Percentiles rank a stretch among this genome's conserved stretches.
Conservation (phyloP, 1,284 basidiomycete genomes). For the Golubevia pallescens region DNA sequence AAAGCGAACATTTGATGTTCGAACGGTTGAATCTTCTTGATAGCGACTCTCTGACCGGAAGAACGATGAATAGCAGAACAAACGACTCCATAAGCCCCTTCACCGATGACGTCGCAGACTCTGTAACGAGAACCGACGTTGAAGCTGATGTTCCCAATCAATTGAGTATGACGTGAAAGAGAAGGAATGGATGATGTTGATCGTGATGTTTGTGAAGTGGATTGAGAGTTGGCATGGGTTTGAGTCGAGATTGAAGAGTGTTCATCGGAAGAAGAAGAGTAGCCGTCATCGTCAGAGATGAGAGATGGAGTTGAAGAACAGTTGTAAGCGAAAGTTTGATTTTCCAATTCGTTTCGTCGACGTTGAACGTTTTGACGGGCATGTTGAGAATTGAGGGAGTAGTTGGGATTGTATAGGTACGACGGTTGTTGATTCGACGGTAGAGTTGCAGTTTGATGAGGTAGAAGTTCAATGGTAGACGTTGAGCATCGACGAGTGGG, state of each 20-base stretch:
- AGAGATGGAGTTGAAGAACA: slow-evolving; percentile 19
- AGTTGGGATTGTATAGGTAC: too few species aligned
- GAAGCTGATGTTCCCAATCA: slow-evolving; percentile 25
- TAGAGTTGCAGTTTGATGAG: background rate
- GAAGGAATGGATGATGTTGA: too few species aligned
- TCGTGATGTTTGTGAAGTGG: too few species aligned
- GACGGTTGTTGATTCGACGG: too few species aligned
- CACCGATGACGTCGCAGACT: slow-evolving; percentile 66
- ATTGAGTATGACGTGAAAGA: too few species aligned
- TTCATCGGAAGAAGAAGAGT: slow-evolving; percentile 12
- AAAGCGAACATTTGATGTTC: slow-evolving; percentile 64
- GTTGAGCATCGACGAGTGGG: background rate
- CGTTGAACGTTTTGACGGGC: too few species aligned
- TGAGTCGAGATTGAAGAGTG: slow-evolving; percentile 4
- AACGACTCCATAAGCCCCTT: slow-evolving; percentile 67
- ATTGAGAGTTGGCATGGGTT: too few species aligned
- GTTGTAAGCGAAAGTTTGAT: too few species aligned
- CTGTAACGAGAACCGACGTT: slow-evolving; percentile 54
- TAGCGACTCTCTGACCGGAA: slow-evolving; percentile 65
- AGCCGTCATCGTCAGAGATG: slow-evolving; percentile 6
- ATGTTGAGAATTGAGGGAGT: too few species aligned
- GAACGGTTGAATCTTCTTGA: slow-evolving; percentile 65
- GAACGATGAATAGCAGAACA: slow-evolving; percentile 65
- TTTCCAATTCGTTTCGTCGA: too few species aligned
- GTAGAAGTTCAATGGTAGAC: background rate